Evolutionary conservation across 2,329 filamentous ascomycete genomes (phyloP).

Genomic region (Incumbomyces lentus): DNA sequence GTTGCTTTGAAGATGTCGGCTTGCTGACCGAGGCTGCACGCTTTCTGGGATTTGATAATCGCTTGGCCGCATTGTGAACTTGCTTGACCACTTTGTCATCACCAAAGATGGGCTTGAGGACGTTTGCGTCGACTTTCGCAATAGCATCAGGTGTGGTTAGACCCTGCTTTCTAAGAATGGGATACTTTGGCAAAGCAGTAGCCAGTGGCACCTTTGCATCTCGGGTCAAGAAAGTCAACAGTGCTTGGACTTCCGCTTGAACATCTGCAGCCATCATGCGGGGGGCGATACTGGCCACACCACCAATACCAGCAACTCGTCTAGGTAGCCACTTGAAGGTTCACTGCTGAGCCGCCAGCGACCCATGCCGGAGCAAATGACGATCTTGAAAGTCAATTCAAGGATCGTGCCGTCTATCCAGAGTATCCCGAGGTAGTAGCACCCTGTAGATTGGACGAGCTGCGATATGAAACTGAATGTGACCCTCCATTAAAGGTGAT

Average conservation of each 20-base stretch:
- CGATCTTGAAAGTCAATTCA: no score
- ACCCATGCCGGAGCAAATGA: no score
- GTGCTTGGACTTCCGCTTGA: conserved; percentile 30
- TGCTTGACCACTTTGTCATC: conserved; percentile 49
- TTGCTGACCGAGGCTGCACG: conserved; percentile 29
- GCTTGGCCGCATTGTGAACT: conserved; percentile 47
- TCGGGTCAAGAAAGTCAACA: conserved; percentile 49
- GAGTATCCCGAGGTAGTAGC: no score
- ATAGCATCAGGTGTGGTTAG: conserved; percentile 36
- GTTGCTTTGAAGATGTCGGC: conserved; percentile 14
- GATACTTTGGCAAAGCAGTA: conserved; percentile 44
- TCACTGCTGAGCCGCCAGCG: no score
- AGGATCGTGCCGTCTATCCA: no score
- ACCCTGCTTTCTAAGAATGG: conserved; percentile 41
- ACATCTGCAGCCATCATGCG: conserved; percentile 12
- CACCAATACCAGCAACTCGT: background rate
- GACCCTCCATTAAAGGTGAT: no score
- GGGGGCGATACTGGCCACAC: background rate
- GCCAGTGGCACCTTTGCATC: conserved; percentile 48
- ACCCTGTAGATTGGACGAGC: no score
- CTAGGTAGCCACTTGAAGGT: no score
- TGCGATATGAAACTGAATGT: no score
- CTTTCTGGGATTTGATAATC: conserved; percentile 41
- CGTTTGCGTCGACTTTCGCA: conserved; percentile 37
- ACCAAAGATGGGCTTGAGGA: conserved; percentile 33